Conservation (phyloP, 2,329 filamentous ascomycete genomes). For the Neonectria coccinea region DNA sequence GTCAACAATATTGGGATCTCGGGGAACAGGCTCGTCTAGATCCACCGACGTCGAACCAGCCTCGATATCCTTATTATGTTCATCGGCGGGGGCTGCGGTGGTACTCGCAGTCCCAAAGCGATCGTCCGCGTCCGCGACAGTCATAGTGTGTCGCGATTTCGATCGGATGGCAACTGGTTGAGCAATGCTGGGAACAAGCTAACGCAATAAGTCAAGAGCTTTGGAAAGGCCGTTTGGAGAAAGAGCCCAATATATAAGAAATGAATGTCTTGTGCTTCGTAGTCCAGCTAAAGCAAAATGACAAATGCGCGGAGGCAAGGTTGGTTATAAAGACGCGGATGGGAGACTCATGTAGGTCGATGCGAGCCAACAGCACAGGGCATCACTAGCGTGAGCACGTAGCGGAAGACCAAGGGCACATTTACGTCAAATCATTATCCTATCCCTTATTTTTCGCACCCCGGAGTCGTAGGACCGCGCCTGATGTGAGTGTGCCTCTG, state of each 20-base stretch:
- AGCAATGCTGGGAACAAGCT: too few relatives aligned
- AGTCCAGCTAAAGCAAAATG: not conserved
- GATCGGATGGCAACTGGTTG: not conserved
- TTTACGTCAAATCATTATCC: not conserved
- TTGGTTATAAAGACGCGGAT: not conserved
- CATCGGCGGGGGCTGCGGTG: slow-evolving; percentile 12
- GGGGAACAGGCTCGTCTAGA: slow-evolving; percentile 32
- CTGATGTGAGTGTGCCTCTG: not conserved
- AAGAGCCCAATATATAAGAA: not conserved
- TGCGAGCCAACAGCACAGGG: not conserved
- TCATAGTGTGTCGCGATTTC: slow-evolving; percentile 27
- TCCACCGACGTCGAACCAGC: slow-evolving; percentile 38
- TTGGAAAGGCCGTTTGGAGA: not conserved
- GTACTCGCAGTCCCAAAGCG: slow-evolving; percentile 26
- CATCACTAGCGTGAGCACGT: not conserved
- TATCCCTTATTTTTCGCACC: not conserved
- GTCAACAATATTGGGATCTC: slow-evolving; percentile 57
- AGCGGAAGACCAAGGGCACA: not conserved
- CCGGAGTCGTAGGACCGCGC: not conserved
- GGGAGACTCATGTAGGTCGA: not conserved
- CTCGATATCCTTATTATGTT: slow-evolving; percentile 36
- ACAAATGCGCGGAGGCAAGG: not conserved
- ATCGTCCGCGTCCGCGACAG: slow-evolving; percentile 21
- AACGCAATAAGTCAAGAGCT: not conserved
- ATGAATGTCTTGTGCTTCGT: not conserved